Percentiles rank a stretch among this genome's conserved stretches.
phyloP scores from a whole-genome alignment of 164 flowering plant species.

The Nelumbo lutea region DNA sequence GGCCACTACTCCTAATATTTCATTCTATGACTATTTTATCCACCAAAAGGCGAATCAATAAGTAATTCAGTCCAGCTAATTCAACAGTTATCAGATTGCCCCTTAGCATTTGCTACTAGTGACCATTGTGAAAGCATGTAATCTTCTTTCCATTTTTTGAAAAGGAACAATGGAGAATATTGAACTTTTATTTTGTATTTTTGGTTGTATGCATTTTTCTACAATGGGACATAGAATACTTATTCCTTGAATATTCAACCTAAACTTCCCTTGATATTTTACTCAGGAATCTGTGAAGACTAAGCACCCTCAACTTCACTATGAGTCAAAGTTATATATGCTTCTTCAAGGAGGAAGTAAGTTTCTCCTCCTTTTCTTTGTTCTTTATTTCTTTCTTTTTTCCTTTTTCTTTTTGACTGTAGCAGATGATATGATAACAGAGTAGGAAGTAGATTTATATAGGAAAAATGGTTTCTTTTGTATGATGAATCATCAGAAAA shows the following conservation, averaged over 20 bases:
- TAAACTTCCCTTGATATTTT: neutral
- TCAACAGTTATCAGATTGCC: too few relatives aligned
- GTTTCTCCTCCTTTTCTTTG: conserved; percentile 10
- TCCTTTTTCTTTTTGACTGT: neutral
- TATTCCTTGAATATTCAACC: neutral
- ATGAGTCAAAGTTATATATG: conserved; percentile 68
- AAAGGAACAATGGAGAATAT: neutral
- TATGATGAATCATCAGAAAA: neutral
- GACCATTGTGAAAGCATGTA: too few relatives aligned
- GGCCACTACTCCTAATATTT: too few relatives aligned
- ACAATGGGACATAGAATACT: neutral
- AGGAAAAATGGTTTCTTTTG: neutral
- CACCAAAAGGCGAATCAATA: too few relatives aligned
- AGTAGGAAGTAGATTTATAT: neutral
- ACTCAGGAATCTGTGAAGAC: conserved; percentile 54
- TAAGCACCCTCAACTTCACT: conserved; percentile 70
- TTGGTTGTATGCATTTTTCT: neutral
- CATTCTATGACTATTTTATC: too few relatives aligned
- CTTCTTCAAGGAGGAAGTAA: conserved; percentile 79
- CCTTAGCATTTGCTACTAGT: neutral
- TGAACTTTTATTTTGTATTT: too few relatives aligned
- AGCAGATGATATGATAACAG: neutral
- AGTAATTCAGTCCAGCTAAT: too few relatives aligned
- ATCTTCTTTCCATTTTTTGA: neutral
- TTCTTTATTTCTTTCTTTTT: neutral